Conservation (phyloP, 129 eudicot species). For the Scalesia atractyloides region DNA sequence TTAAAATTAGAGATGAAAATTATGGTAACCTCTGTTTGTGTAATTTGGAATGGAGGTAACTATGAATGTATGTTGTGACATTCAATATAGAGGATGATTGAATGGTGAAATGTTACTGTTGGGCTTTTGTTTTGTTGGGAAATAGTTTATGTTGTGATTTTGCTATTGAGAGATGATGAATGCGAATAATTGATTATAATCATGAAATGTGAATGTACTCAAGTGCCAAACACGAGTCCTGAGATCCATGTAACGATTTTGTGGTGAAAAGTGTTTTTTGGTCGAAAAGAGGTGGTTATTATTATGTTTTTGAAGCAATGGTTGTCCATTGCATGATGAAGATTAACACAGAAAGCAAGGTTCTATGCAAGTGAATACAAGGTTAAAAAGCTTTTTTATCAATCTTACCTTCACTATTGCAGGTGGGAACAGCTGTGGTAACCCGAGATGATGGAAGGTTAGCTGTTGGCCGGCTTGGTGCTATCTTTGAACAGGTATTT, state of each 20-base stretch:
- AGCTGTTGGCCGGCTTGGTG: constrained; percentile 92
- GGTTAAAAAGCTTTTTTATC: background rate
- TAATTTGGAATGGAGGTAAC: constrained; percentile 8
- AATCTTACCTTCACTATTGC: background rate
- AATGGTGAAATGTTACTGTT: constrained; percentile 14
- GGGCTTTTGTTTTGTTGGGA: constrained; percentile 17
- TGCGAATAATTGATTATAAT: constrained; percentile 1
- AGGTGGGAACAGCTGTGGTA: constrained; percentile 98
- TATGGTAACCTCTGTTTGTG: background rate
- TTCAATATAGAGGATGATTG: background rate
- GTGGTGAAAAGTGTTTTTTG: constrained; percentile 7
- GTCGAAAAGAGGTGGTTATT: constrained; percentile 14
- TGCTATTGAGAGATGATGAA: background rate
- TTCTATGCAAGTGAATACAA: constrained; percentile 11
- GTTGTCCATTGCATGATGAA: constrained; percentile 10
- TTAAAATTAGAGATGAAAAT: background rate
- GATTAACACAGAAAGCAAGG: constrained; percentile 6
- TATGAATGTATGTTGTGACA: no score
- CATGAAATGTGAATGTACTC: constrained; percentile 21
- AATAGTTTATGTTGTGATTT: constrained; percentile 14
- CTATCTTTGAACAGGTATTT: constrained; percentile 82
- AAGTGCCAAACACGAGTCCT: constrained; percentile 5
- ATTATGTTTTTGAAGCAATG: constrained; percentile 17
- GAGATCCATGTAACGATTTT: background rate
- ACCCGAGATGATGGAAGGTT: constrained; percentile 87